Evolutionary conservation across 2,329 filamentous ascomycete genomes (phyloP).

Genomic region (Ophiostoma piceae): DNA sequence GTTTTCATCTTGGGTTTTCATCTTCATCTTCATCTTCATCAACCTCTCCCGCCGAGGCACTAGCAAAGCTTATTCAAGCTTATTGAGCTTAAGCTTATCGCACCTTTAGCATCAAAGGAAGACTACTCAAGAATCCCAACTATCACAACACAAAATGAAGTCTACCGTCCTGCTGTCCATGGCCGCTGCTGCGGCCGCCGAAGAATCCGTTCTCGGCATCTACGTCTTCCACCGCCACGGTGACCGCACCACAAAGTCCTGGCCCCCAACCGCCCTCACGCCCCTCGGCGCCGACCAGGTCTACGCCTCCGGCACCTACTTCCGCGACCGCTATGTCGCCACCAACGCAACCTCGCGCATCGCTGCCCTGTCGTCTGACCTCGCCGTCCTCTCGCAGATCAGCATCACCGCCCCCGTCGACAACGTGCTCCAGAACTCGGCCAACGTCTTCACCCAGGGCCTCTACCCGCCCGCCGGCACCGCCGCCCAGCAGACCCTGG

Average conservation of each 20-base stretch:
- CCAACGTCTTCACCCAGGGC: conserved; percentile 74
- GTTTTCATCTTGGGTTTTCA: neutral
- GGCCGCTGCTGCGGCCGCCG: conserved; percentile 27
- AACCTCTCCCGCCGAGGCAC: neutral
- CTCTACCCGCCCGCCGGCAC: conserved; percentile 72
- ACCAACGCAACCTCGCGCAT: conserved; percentile 56
- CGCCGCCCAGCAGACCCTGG: conserved; percentile 55
- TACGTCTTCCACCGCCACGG: conserved; percentile 90
- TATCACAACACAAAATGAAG: neutral
- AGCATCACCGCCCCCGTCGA: conserved; percentile 67
- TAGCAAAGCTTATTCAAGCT: neutral
- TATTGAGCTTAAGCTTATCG: neutral
- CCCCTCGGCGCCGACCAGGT: conserved; percentile 73
- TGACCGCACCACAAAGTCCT: conserved; percentile 75
- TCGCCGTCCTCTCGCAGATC: conserved; percentile 66
- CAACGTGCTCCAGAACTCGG: conserved; percentile 73
- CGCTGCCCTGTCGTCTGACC: conserved; percentile 57
- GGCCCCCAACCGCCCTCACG: conserved; percentile 67
- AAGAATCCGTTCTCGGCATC: conserved; percentile 70
- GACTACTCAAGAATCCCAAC: neutral
- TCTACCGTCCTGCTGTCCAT: conserved; percentile 19
- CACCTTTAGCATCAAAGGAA: neutral
- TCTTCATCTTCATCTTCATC: neutral
- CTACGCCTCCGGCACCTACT: conserved; percentile 67
- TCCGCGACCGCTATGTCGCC: conserved; percentile 68